Percentiles rank a stretch among this genome's conserved stretches.
Conservation (phyloP, 805 yeast species). For the Kodamaea kaohsiungensis region DNA sequence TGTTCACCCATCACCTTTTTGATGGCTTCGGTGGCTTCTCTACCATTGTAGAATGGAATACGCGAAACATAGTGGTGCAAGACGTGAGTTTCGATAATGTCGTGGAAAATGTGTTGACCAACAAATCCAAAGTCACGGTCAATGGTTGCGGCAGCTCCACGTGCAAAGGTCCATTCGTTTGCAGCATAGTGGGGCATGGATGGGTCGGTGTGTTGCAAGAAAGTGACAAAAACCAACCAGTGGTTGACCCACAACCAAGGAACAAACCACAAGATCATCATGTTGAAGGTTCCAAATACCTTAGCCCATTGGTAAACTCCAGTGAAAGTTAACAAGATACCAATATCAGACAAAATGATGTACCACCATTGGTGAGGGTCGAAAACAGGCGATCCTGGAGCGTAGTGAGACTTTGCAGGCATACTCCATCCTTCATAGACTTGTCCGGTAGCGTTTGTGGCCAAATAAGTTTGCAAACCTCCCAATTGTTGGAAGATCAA, state of each 20-base stretch:
- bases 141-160: slow-evolving; percentile 89
- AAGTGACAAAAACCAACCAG: slow-evolving; percentile 88
- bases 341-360: slow-evolving; percentile 72
- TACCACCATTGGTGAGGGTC: slow-evolving; percentile 73
- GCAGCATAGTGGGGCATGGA: slow-evolving; percentile 78
- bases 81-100: slow-evolving; percentile 88
- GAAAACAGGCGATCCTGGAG: slow-evolving; percentile 72
- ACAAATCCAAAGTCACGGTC: slow-evolving; percentile 82
- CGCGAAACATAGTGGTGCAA: slow-evolving; percentile 81
- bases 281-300: slow-evolving; percentile 61
- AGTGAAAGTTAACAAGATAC: slow-evolving; percentile 54
- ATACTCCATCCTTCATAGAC: slow-evolving; percentile 45
- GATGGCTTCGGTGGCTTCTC: slow-evolving; percentile 76
- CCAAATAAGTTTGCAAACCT: slow-evolving; percentile 72
- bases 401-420: slow-evolving; percentile 64
- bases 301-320: slow-evolving; percentile 62
- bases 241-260: slow-evolving; percentile 84
- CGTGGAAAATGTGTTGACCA: slow-evolving; percentile 80
- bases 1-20: slow-evolving; percentile 84
- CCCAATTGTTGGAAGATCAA: slow-evolving; percentile 70
- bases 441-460: slow-evolving; percentile 78
- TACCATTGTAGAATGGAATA: slow-evolving; percentile 86
- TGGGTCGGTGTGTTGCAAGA: slow-evolving; percentile 80
- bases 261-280: slow-evolving; percentile 67
- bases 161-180: slow-evolving; percentile 77